phyloP scores from a whole-genome alignment of 2,329 filamentous ascomycete genomes.

The Zymoseptoria ardabiliae region DNA sequence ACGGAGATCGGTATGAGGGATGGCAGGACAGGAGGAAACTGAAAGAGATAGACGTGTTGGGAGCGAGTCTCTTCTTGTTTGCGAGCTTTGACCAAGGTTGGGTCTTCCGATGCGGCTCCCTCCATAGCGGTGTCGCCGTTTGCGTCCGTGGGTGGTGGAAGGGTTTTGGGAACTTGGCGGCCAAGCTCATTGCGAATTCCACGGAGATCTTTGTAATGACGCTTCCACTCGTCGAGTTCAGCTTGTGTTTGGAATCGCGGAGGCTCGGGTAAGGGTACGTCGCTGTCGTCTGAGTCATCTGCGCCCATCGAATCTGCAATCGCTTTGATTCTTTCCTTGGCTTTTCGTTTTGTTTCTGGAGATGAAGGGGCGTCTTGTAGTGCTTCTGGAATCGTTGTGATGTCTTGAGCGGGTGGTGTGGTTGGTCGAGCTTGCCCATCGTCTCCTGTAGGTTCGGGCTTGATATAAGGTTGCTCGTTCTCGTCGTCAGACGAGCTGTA shows the following conservation, averaged over 20 bases:
- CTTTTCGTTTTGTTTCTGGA: constrained; percentile 28
- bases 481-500: constrained; percentile 34
- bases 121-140: constrained; percentile 38
- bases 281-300: constrained; percentile 10
- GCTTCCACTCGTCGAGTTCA: constrained; percentile 45
- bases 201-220: constrained; percentile 41
- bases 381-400: constrained; percentile 17
- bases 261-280: constrained; percentile 21
- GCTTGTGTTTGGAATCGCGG: constrained; percentile 47
- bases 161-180: constrained; percentile 26
- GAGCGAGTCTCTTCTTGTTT: constrained; percentile 35
- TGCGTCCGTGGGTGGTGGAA: constrained; percentile 27
- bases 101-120: constrained; percentile 16
- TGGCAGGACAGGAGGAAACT: constrained; percentile 57
- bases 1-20: constrained; percentile 40
- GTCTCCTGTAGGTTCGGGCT: constrained; percentile 48
- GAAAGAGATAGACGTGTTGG: constrained; percentile 55
- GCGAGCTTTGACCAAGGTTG: constrained; percentile 10
- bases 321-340: constrained; percentile 18
- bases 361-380: constrained; percentile 27
- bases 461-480: constrained; percentile 37
- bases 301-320: constrained; percentile 3
- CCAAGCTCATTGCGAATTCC: constrained; percentile 43
- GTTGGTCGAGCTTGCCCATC: constrained; percentile 27
- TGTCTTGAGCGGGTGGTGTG: constrained; percentile 12